phyloP scores from a whole-genome alignment of 208 protist genomes.

The Histomonas meleagridis region DNA sequence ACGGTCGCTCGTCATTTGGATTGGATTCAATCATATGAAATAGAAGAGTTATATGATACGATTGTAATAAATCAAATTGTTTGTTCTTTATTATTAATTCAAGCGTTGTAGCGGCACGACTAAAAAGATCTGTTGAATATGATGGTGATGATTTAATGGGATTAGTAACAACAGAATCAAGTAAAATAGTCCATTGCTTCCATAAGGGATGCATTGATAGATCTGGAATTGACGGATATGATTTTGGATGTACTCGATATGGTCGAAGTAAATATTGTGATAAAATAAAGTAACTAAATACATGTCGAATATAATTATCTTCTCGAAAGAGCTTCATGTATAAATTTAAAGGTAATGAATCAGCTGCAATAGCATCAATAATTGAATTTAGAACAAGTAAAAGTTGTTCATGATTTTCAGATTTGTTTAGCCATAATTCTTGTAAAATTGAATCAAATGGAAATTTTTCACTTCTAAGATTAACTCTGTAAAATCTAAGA shows the following conservation, averaged over 20 bases:
- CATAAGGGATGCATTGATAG: neutral
- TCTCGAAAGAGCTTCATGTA: neutral
- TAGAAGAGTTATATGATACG: neutral
- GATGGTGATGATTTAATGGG: neutral
- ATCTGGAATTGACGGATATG: neutral
- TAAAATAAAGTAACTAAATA: neutral
- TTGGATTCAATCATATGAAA: slow-evolving; percentile 7
- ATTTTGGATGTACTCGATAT: neutral
- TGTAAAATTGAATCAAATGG: neutral
- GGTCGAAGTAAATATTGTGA: neutral
- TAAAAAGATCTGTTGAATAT: neutral
- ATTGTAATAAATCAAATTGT: neutral
- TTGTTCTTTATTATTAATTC: neutral
- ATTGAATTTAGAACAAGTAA: neutral
- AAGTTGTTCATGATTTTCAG: neutral
- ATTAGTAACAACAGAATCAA: neutral
- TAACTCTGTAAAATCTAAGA: neutral
- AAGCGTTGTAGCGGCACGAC: neutral
- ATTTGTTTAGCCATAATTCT: neutral
- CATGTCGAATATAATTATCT: neutral
- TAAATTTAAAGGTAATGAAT: neutral
- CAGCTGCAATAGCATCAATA: slow-evolving; percentile 9
- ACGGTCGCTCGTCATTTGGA: neutral
- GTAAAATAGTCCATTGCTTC: neutral
- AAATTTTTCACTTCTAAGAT: neutral